These are phyloP conservation scores for Trichodelitschia bisporula DNA, from an alignment of 495 filamentous ascomycete species.

Conservation along the genomic window DNA sequence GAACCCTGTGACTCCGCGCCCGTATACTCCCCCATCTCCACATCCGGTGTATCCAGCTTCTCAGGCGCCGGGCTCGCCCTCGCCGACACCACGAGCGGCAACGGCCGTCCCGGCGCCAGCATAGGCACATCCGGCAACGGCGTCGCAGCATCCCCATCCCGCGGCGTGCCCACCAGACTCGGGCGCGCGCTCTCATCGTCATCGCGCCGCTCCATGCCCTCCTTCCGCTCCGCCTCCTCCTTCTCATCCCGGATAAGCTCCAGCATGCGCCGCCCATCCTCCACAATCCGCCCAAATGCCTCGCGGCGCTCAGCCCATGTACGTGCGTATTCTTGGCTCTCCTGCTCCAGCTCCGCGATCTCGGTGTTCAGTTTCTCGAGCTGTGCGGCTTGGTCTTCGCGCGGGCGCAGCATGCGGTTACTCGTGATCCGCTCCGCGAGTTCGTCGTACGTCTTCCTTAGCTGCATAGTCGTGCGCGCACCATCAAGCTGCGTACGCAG, in stretches of 20 bases:
- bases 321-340: constrained; percentile 54
- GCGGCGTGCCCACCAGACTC: constrained; percentile 37
- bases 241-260: constrained; percentile 85
- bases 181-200: constrained; percentile 31
- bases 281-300: constrained; percentile 77
- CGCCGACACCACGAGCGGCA: constrained; percentile 1
- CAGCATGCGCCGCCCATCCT: constrained; percentile 67
- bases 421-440: constrained; percentile 66
- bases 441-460: constrained; percentile 70
- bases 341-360: constrained; percentile 64
- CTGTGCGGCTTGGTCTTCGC: constrained; percentile 60
- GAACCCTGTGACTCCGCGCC: constrained; percentile 15
- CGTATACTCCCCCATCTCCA: constrained; percentile 14
- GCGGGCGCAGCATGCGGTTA: constrained; percentile 50
- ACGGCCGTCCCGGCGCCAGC: constrained; percentile 12
- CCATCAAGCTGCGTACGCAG: constrained; percentile 48
- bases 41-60: constrained; percentile 4
- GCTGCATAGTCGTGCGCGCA: constrained; percentile 46
- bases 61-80: not conserved
- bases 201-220: constrained; percentile 42
- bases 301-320: constrained; percentile 72
- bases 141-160: constrained; percentile 24
- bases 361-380: constrained; percentile 63
- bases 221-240: constrained; percentile 47
- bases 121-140: no score